Base-by-base conservation (phyloP, 176 grass and related monocot genomes). In the Bonia amplexicaulis region DNA sequence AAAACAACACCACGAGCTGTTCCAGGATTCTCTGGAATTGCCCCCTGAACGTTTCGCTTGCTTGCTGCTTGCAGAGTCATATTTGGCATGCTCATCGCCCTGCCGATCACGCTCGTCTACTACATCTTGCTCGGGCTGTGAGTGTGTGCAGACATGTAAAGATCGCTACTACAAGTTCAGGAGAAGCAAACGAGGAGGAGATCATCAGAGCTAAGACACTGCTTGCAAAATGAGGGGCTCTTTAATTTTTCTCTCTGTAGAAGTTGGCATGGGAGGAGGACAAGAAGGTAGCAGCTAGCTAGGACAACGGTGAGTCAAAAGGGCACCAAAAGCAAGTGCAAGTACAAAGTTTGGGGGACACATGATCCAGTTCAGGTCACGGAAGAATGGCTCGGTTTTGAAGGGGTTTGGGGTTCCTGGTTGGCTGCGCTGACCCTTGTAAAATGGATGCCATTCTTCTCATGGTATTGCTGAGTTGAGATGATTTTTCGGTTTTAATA, bases 41-140 rank as follows among this genome's bases (percentile, higher is more conserved):
- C 71, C 3, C 3, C 16, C 66, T 82, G 78, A 81, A 64, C 29
- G 26, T 35, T 13, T 64, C 15, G 33, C 41, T 87, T 80, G 26
- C 35, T 74, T 61, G 45, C 26, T 79, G 71, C 33, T 69, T 88
- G 92, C 92, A 97, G 94, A 66, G 94, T 97, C 71, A 97, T 97
- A 72, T 97, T 97, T 73, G 94, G 94, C 74, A 97, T 97, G 94
- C 85, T 97, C 76, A 90, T 97, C 77, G 94, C 94, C 11, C 47
- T 97, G 76, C 94, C 94, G 11, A 97, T 97, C 83, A 97, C 94
- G 71, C 88, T 97, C 83, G 85, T 94, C 81, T 97, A 97, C 81
- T 97, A 97, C 92, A 97, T 97, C 88, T 33, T 97, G 82, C 94
- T 97, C 22, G 94, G 87, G 16, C 92, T 97, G 76, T 97, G 67